phyloP scores from a whole-genome alignment of 2,329 filamentous ascomycete genomes.

The Fusarium nelsonii region DNA sequence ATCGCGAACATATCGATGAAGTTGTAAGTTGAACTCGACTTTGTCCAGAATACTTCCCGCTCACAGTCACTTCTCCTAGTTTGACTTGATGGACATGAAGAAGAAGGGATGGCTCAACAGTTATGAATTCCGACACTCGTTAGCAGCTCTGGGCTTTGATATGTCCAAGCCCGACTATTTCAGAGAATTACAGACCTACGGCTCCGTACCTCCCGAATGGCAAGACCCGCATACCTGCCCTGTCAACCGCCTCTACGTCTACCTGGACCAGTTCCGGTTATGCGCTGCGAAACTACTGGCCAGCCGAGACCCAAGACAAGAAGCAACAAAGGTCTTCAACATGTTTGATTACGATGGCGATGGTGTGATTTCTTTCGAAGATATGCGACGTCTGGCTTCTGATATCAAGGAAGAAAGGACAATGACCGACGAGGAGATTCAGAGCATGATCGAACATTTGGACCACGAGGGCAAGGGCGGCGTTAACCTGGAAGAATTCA shows the following conservation, averaged over 20 bases:
- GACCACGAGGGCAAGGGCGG: constrained; percentile 93
- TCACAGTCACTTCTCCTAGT: constrained; percentile 64
- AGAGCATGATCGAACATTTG: constrained; percentile 98
- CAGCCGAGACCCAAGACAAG: constrained; percentile 86
- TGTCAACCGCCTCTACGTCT: constrained; percentile 62
- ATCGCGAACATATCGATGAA: constrained; percentile 92
- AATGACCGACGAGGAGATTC: constrained; percentile 90
- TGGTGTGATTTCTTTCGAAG: constrained; percentile 88
- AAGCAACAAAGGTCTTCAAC: constrained; percentile 90
- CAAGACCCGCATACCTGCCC: constrained; percentile 57
- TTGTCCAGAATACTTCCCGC: constrained; percentile 12
- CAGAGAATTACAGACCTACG: constrained; percentile 82
- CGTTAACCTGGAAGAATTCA: constrained; percentile 76
- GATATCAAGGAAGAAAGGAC: constrained; percentile 85
- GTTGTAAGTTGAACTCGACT: constrained; percentile 71
- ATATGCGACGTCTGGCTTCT: constrained; percentile 86
- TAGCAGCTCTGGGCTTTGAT: constrained; percentile 95
- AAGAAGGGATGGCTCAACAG: constrained; percentile 95
- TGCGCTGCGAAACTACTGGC: constrained; percentile 85
- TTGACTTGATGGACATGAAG: constrained; percentile 95
- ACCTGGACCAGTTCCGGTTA: constrained; percentile 69
- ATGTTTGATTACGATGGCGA: constrained; percentile 95
- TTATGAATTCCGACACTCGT: constrained; percentile 96
- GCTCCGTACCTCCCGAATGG: constrained; percentile 75
- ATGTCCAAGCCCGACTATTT: constrained; percentile 88